Evolutionary conservation across 2,329 filamentous ascomycete species (phyloP).

Genomic region (Trichoderma koningii): DNA sequence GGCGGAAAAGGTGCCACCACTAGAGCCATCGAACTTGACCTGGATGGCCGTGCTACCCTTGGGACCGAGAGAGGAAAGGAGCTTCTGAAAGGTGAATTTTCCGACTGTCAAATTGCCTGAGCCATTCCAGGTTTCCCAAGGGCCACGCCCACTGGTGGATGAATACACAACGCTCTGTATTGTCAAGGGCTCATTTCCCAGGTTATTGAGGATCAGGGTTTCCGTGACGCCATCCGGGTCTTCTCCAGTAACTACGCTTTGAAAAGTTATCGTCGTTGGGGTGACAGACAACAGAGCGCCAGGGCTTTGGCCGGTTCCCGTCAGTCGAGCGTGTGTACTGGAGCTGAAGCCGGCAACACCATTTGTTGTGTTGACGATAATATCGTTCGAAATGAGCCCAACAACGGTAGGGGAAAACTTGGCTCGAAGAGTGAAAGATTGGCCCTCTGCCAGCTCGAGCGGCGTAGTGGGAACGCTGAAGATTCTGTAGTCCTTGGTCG

Average conservation of each 20-base stretch:
- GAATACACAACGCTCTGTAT: constrained; percentile 51
- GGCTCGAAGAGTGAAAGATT: constrained; percentile 47
- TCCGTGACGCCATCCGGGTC: constrained; percentile 44
- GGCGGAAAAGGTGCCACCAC: constrained; percentile 51
- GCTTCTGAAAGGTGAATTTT: constrained; percentile 50
- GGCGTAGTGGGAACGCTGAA: constrained; percentile 39
- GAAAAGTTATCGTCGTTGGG: constrained; percentile 53
- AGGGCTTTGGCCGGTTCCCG: constrained; percentile 51
- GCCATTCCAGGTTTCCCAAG: constrained; percentile 45
- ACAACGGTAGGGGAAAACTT: constrained; percentile 50
- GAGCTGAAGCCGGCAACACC: constrained; percentile 48
- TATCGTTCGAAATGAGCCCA: constrained; percentile 51
- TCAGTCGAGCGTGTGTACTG: constrained; percentile 49
- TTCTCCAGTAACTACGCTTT: constrained; percentile 50
- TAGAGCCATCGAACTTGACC: constrained; percentile 51
- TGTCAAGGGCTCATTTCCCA: constrained; percentile 50
- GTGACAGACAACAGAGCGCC: constrained; percentile 50
- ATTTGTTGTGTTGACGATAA: constrained; percentile 53
- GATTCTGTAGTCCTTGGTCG: constrained; percentile 42
- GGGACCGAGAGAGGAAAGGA: constrained; percentile 49
- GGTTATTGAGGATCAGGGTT: constrained; percentile 51
- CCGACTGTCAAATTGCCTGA: constrained; percentile 46
- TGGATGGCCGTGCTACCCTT: constrained; percentile 44
- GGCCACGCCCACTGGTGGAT: constrained; percentile 46
- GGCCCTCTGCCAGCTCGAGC: constrained; percentile 39